Base-by-base conservation (phyloP, 352 stramenopile species). In the Globisporangium yorkense region DNA sequence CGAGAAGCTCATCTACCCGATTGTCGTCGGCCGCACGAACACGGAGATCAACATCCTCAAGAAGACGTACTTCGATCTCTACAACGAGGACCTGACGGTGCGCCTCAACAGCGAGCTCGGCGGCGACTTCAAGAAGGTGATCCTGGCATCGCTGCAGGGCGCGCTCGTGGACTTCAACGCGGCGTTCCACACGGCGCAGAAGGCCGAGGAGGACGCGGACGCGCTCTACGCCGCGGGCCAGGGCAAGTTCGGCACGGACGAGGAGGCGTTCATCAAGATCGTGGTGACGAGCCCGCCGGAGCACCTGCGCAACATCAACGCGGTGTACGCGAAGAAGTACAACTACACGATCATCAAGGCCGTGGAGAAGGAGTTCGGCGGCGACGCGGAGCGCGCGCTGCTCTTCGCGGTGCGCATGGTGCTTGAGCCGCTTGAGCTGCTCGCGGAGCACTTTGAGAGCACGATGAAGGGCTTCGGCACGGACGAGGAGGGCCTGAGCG, bases 301-400 rank as follows among this genome's bases (percentile, higher is more conserved):
- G 52, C 80, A 80, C 50, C 65, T 93, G 45, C 72, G 71, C 50
- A 80, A 86, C 65, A 69, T 93, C 54, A 71, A 93, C 64, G 68
- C 70, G 0, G 83, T 82, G 45, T 93, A 93, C 59, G 68, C 80
- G 31, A 66, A 68, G 62, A 89, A 91, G 74, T 86, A 91, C 70
- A 85, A 75, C 64, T 85, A 91, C 66, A 86, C 84, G 54, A 82
- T 93, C 52, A 69, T 67, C 31, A 87, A 88, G 54, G 84, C 84
- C 1, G 65, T 93, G 5, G 75, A 93, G 33, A 91, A 87, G 60
- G 84, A 93, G 64, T 93, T 93, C 50, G 87, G 77, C 33, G 80
- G 84, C 7, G 76, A 91, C 54, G 84, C 84, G 31, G 86, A 88
- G 69, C 76, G 74, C 27, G 76, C 65, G 62, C 77, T 93, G 31